Conservation (phyloP, 495 filamentous ascomycete species). For the Astrothelium macrocarpum region DNA sequence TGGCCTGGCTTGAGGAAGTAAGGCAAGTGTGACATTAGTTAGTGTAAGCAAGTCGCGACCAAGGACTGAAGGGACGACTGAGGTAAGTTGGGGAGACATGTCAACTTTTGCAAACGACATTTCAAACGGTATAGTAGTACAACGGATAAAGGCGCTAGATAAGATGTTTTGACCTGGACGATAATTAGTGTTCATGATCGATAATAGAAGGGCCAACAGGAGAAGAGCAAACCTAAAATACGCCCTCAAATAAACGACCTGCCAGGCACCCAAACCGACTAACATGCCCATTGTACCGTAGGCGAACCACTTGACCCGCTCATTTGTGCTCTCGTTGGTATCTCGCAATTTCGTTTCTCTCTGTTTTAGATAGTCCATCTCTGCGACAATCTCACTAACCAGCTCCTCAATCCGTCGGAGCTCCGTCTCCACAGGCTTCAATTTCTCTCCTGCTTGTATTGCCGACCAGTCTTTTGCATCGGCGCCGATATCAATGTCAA, state of each 20-base stretch:
- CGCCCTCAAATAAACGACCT: conserved; percentile 92
- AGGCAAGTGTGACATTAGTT: not conserved
- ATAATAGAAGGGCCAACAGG: not conserved
- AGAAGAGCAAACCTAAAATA: conserved; percentile 67
- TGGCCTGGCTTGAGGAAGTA: not conserved
- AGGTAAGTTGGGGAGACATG: not conserved
- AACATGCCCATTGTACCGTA: conserved; percentile 92
- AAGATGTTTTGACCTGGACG: conserved; percentile 10
- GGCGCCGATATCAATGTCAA: conserved; percentile 97
- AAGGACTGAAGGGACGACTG: not conserved
- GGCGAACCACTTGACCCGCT: conserved; percentile 96
- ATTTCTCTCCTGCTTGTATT: conserved; percentile 92
- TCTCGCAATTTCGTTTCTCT: conserved; percentile 94
- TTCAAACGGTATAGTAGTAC: not conserved
- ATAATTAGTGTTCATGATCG: not conserved
- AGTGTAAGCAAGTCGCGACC: not conserved
- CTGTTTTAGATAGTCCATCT: conserved; percentile 62
- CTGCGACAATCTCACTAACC: conserved; percentile 32
- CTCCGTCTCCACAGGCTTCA: conserved; percentile 94
- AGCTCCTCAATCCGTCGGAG: conserved; percentile 63
- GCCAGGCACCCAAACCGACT: conserved; percentile 84
- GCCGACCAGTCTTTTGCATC: conserved; percentile 97
- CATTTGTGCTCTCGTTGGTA: conserved; percentile 99
- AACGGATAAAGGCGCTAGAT: not conserved
- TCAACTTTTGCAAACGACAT: too few species aligned